Evolutionary conservation across 2,329 filamentous ascomycete species (phyloP), one percentile per base, ranked within the genome.

Genomic region (Aspergillus aculeatus): DNA sequence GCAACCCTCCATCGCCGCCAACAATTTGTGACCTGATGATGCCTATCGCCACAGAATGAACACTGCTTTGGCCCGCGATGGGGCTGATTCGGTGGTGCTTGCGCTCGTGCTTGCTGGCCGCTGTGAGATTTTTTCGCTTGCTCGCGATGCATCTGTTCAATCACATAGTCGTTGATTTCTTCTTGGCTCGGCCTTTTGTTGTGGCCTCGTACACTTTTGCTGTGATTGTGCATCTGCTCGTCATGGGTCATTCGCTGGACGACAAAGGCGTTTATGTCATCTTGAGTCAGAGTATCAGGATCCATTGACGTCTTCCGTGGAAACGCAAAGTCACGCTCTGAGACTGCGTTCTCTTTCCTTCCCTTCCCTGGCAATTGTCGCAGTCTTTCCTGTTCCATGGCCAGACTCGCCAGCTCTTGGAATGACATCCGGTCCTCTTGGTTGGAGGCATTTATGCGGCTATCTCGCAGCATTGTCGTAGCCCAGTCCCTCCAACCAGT

Each of bases 81-180:
- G 16, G 52, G 35, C 26, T 54, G 59, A 19, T 29, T 31, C 38
- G 62, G 56, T 35, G 62, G 62, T 12, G 68, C 67, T 48, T 68
- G 67, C 49, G 68, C 67, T 48, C 68, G 67, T 47, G 66, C 69
- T n/a, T 66, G 52, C 48, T 66, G 66, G 47, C 64, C 57, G 26
- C 32, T 54, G 48, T 65, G 63, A 5, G 61, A 66, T 23, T 59
- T 63, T 7, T 58, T 59, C 51, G 70, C 66, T 19, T 66, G 62
- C 41, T 70, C 69, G 32, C 59, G 62, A 21, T 63, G 67, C 69
- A 70, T 71, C 52, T 71, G 68, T 10, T 62, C 64, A 6, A 69
- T 61, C 26, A 71, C 69, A 48, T 68, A 71, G 50, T 71, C 65
- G 47, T 70, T 71, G 57, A 71, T 71, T 55, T 71, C 66, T 55